Evolutionary conservation across 305 asterid species (phyloP).

Genomic region (Plantago lanceolata): DNA sequence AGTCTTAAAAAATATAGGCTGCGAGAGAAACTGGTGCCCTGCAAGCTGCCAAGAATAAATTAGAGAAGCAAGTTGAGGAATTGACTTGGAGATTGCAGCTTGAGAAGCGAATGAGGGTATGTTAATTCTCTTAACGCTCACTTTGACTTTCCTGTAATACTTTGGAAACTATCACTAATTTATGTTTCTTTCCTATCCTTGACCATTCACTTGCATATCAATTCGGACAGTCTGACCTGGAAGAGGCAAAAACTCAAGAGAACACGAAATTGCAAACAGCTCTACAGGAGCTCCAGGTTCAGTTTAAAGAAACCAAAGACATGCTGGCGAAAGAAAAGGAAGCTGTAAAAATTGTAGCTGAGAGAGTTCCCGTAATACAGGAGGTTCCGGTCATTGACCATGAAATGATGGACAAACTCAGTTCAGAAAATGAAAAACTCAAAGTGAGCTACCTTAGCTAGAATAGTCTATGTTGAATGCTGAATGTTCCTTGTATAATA

Average conservation of each 20-base stretch:
- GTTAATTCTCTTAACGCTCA: conserved; percentile 16
- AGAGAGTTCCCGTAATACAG: conserved; percentile 70
- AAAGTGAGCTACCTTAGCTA: conserved; percentile 44
- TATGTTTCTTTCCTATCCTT: conserved; percentile 19
- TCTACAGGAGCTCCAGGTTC: conserved; percentile 69
- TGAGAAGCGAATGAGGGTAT: conserved; percentile 97
- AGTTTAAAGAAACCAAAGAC: conserved; percentile 75
- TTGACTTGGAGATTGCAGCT: conserved; percentile 96
- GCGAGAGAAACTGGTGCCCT: conserved; percentile 99
- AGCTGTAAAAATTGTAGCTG: conserved; percentile 52
- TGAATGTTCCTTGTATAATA: conserved; percentile 11
- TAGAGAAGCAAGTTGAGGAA: conserved; percentile 99
- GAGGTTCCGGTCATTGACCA: conserved; percentile 91
- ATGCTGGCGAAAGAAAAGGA: conserved; percentile 65
- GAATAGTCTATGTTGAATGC: not conserved
- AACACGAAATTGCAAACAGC: conserved; percentile 73
- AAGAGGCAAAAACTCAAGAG: conserved; percentile 93
- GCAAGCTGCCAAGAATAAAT: conserved; percentile 98
- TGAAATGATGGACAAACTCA: conserved; percentile 64
- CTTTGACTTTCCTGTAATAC: not conserved
- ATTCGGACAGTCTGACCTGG: conserved; percentile 66
- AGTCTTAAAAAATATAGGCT: conserved; percentile 47
- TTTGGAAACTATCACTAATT: not conserved
- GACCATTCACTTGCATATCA: conserved; percentile 10
- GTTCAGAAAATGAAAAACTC: conserved; percentile 77